Evolutionary conservation across 129 eudicot genomes (phyloP).

Genomic region (Smallanthus sonchifolius): DNA sequence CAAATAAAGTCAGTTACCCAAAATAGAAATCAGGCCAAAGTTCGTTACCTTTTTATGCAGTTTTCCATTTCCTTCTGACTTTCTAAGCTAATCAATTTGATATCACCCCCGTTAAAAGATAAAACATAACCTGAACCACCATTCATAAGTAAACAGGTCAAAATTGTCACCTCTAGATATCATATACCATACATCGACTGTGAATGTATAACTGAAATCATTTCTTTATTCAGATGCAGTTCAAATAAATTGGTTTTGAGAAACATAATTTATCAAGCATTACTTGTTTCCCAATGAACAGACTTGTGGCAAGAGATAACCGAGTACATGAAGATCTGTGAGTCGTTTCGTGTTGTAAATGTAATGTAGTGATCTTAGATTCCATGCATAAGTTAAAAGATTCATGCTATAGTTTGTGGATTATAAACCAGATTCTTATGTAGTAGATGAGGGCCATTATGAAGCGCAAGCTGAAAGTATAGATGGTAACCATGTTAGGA

Average conservation of each 20-base stretch:
- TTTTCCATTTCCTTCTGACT: neutral
- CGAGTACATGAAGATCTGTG: neutral
- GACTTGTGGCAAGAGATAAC: neutral
- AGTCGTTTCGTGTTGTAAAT: slow-evolving; percentile 2
- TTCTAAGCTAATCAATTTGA: too few species aligned
- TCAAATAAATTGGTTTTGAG: neutral
- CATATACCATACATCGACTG: neutral
- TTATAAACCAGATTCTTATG: neutral
- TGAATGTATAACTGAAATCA: neutral
- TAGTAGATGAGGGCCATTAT: slow-evolving; percentile 18
- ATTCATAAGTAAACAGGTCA: neutral
- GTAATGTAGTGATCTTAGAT: neutral
- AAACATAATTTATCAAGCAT: neutral
- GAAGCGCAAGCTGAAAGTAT: slow-evolving; percentile 27
- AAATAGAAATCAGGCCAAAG: neutral
- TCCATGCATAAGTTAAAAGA: slow-evolving; percentile 12
- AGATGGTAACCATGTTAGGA: neutral
- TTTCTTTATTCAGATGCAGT: slow-evolving; percentile 7
- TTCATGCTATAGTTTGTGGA: neutral
- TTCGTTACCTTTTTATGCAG: neutral
- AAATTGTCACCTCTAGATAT: neutral
- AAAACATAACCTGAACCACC: neutral
- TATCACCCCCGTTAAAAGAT: neutral
- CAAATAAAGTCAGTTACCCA: neutral
- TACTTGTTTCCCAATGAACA: neutral